Conservation (phyloP, 495 filamentous ascomycete species). For the Aspergillus panamensis region DNA sequence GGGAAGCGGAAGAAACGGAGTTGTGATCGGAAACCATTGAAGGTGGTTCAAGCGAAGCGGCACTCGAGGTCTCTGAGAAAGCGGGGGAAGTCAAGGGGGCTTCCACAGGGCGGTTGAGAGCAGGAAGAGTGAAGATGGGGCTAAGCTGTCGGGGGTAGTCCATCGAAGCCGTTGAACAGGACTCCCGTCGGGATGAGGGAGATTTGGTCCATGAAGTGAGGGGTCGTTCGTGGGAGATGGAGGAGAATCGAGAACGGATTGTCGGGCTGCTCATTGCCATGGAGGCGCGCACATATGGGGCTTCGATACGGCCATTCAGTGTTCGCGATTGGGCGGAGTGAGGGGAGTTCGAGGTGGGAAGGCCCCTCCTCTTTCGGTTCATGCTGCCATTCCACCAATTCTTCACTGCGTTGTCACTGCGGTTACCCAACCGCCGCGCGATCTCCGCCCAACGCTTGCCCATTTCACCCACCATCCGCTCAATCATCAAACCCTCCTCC, state of each 20-base stretch:
- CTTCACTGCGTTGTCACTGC: conserved; percentile 97
- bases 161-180: conserved; percentile 29
- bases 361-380: conserved; percentile 64
- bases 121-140: conserved; percentile 44
- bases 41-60: conserved; percentile 61
- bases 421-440: conserved; percentile 75
- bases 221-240: conserved; percentile 23
- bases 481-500: conserved; percentile 82
- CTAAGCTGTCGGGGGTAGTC: conserved; percentile 38
- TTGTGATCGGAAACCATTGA: conserved; percentile 69
- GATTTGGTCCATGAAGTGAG: conserved; percentile 36
- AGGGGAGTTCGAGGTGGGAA: conserved; percentile 35
- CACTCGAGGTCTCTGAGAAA: conserved; percentile 55
- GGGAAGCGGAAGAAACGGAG: conserved; percentile 58
- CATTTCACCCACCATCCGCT: conserved; percentile 73
- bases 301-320: conserved; percentile 40
- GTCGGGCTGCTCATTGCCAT: conserved; percentile 28
- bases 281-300: conserved; percentile 41
- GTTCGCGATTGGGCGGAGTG: conserved; percentile 26
- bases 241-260: conserved; percentile 32
- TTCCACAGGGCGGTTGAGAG: conserved; percentile 51
- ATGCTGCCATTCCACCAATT: conserved; percentile 99
- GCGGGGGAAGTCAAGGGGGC: conserved; percentile 69
- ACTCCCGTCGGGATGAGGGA: conserved; percentile 31
- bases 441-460: conserved; percentile 97